Evolutionary conservation across 345 rosid genomes (phyloP).

Genomic region (Eutrema yunnanense): DNA sequence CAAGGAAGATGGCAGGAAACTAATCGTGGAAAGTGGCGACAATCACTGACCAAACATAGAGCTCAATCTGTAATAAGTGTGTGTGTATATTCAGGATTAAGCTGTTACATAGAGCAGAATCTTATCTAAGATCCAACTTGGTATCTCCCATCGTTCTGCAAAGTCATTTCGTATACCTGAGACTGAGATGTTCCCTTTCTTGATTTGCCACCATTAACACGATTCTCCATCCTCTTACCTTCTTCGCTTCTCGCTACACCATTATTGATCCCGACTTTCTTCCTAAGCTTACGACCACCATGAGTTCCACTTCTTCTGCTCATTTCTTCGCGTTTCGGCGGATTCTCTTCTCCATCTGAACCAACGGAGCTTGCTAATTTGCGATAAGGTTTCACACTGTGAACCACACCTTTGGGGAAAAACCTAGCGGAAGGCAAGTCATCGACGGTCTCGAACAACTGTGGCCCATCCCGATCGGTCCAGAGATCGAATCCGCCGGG

Average conservation of each 20-base stretch:
- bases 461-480: conserved; percentile 71
- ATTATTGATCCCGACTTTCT: background rate
- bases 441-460: conserved; percentile 45
- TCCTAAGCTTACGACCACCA: conserved; percentile 23
- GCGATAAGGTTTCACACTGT: conserved; percentile 57
- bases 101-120: background rate
- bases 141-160: conserved; percentile 32
- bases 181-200: conserved; percentile 22
- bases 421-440: conserved; percentile 80
- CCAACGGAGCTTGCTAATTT: conserved; percentile 9
- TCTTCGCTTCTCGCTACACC: conserved; percentile 11
- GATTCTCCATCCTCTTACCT: conserved; percentile 15
- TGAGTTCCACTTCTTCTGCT: background rate
- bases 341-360: background rate
- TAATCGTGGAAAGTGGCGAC: background rate
- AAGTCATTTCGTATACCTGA: conserved; percentile 22
- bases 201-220: conserved; percentile 19
- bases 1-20: background rate
- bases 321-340: background rate
- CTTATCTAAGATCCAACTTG: conserved; percentile 23
- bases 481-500: conserved; percentile 88
- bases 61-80: background rate
- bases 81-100: background rate
- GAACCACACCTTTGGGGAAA: conserved; percentile 84
- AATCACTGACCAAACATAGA: background rate